Evolutionary conservation across 106 monocot genomes (phyloP), one percentile per base, ranked within the genome.

Genomic region (Dendrobium huoshanense): DNA sequence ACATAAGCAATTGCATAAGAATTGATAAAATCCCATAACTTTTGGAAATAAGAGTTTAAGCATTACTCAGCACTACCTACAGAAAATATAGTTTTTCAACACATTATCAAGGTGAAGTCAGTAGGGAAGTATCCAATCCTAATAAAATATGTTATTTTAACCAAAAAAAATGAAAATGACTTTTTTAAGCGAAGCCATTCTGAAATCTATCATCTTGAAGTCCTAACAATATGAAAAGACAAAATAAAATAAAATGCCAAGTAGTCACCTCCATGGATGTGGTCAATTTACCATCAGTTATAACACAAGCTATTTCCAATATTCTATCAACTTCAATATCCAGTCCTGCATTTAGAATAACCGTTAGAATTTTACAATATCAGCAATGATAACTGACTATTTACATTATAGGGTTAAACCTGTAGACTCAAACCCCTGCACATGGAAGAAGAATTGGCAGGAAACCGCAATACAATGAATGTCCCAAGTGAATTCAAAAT

Each of bases 231-330:
- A n/a, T 3, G n/a, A 37, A 1, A 33, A 70, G 37, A 70, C 33
- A 29, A n/a, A 61, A 70, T 37, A 37, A 70, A 37, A 64, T n/a
- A 24, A 65, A 65, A 65, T 65, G 22, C 0, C 25, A 65, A 24
- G 37, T 37, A 29, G 27, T 81, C 79, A 99, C 98, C 90, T 99
- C 98, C 4, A 99, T 37, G 75, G 82, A 88, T 78, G 95, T 91
- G 77, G 83, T 87, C 67, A 99, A 84, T 45, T 86, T 92, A 75
- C 98, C 95, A 79, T 99, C 91, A 67, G 98, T 99, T 81, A 99
- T 80, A 78, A 99, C 67, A 91, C 98, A 99, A 86, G 95, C 95
- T 68, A 99, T 99, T 88, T 99, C 98, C 80, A 99, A 82, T 83
- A 95, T 99, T 75, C 92, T 86, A 64, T 99, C 98, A 77, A 85